Conservation (phyloP, 169 alveolate species). For the Plasmodium ovale region DNA sequence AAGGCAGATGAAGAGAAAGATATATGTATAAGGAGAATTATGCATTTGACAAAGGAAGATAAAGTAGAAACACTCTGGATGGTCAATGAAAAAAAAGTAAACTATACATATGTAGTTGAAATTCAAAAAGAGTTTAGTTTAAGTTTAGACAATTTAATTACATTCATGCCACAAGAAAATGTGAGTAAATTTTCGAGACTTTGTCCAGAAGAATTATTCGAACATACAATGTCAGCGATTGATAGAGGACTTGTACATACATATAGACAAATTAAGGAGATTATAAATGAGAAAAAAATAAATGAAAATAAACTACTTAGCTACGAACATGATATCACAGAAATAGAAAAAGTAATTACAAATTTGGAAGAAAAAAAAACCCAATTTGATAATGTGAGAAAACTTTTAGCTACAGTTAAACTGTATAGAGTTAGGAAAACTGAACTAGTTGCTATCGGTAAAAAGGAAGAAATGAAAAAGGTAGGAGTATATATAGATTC, state of each 20-base stretch:
- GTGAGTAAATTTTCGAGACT: slow-evolving; percentile 83
- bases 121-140: slow-evolving; percentile 74
- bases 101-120: slow-evolving; percentile 51
- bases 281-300: slow-evolving; percentile 49
- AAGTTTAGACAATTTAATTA: slow-evolving; percentile 78
- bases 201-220: slow-evolving; percentile 80
- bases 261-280: slow-evolving; percentile 49
- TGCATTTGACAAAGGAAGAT: slow-evolving; percentile 32
- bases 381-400: slow-evolving; percentile 34
- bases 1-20: slow-evolving; percentile 18
- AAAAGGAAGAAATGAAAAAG: slow-evolving; percentile 62
- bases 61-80: slow-evolving; percentile 73
- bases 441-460: slow-evolving; percentile 26
- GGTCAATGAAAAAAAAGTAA: slow-evolving; percentile 76
- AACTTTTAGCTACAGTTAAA: slow-evolving; percentile 13
- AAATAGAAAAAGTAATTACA: slow-evolving; percentile 23
- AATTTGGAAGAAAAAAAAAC: slow-evolving; percentile 38
- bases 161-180: slow-evolving; percentile 85
- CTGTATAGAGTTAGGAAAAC: slow-evolving; percentile 26
- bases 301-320: slow-evolving; percentile 42
- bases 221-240: slow-evolving; percentile 80
- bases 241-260: slow-evolving; percentile 64
- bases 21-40: slow-evolving; percentile 41
- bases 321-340: slow-evolving; percentile 66
- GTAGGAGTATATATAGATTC: slow-evolving; percentile 67